Evolutionary conservation across 768 basidiomycete genomes (phyloP).

Genomic region (Kwoniella dejecticola): DNA sequence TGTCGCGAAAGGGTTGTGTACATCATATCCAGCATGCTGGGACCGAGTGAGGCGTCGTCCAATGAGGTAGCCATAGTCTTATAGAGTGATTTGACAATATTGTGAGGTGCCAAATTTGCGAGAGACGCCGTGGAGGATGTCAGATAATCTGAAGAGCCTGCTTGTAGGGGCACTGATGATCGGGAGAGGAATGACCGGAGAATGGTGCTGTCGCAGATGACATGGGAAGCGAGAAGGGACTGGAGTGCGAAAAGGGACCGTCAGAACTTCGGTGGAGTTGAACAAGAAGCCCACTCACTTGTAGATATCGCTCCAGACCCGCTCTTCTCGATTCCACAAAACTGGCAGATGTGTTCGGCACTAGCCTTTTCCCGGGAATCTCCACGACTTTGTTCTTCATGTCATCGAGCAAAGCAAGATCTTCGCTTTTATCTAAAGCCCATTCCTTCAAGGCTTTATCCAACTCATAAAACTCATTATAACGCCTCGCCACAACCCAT

Average conservation of each 20-base stretch:
- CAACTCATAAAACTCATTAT: conserved; percentile 91
- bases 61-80: conserved; percentile 89
- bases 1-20: conserved; percentile 38
- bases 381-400: conserved; percentile 67
- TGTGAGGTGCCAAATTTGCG: conserved; percentile 48
- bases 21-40: conserved; percentile 48
- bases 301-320: conserved; percentile 85
- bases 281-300: conserved; percentile 61
- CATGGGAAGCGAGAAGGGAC: conserved; percentile 21
- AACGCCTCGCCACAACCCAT: conserved; percentile 91
- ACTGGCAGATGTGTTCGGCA: conserved; percentile 78
- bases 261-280: background rate
- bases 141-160: conserved; percentile 14
- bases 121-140: conserved; percentile 52
- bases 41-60: conserved; percentile 96
- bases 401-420: conserved; percentile 60
- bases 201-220: conserved; percentile 68
- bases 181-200: conserved; percentile 63
- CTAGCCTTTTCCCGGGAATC: conserved; percentile 90
- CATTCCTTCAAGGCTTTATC: conserved; percentile 78
- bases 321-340: conserved; percentile 79
- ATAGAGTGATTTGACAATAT: conserved; percentile 82
- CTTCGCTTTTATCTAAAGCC: conserved; percentile 37
- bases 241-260: background rate
- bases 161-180: conserved; percentile 17